Percentiles rank a stretch among this genome's conserved stretches.
Conservation (phyloP, 805 yeast genomes). For the Candida easanensis region DNA sequence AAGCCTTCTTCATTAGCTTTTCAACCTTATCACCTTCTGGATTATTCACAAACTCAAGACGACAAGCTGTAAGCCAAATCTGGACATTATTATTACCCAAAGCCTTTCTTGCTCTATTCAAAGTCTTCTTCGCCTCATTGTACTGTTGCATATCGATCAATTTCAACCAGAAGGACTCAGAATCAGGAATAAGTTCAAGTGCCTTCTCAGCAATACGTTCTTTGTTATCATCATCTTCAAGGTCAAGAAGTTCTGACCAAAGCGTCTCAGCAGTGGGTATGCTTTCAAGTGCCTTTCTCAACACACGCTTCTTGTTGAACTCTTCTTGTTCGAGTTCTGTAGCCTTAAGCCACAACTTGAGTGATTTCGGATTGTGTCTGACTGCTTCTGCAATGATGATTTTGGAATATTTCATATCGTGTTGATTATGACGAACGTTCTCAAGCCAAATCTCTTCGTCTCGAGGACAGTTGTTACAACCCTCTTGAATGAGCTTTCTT, state of each 20-base stretch:
- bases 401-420: constrained; percentile 45
- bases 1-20: constrained; percentile 48
- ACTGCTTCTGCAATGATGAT: constrained; percentile 66
- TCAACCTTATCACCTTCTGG: constrained; percentile 43
- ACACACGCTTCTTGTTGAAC: constrained; percentile 49
- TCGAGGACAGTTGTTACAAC: constrained; percentile 64
- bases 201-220: constrained; percentile 60
- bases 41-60: constrained; percentile 56
- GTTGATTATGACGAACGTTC: constrained; percentile 57
- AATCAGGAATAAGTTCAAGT: constrained; percentile 60
- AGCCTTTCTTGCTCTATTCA: constrained; percentile 59
- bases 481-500: constrained; percentile 60
- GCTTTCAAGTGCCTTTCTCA: constrained; percentile 69
- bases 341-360: constrained; percentile 73
- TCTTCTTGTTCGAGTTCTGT: constrained; percentile 59
- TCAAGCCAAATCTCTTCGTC: constrained; percentile 83
- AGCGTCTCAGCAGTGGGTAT: constrained; percentile 54
- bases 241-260: constrained; percentile 67
- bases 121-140: constrained; percentile 47
- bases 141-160: constrained; percentile 44
- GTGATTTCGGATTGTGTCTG: constrained; percentile 49
- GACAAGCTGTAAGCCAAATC: constrained; percentile 70
- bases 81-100: constrained; percentile 42
- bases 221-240: constrained; percentile 54
- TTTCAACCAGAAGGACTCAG: constrained; percentile 64